Conservation (phyloP, 2,329 filamentous ascomycete genomes). For the Thielaviopsis ethacetica region DNA sequence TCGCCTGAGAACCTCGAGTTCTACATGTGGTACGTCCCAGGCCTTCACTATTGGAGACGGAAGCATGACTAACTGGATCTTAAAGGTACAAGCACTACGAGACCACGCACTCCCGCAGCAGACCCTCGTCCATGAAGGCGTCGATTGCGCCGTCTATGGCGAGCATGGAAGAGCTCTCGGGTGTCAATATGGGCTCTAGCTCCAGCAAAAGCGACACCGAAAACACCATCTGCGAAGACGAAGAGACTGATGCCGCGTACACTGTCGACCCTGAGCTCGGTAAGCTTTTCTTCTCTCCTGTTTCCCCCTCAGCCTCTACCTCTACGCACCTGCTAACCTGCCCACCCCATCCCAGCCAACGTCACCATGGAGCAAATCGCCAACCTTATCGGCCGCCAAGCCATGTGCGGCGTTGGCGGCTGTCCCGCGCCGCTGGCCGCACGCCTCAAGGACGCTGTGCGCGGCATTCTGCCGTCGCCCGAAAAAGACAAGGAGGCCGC, state of each 20-base stretch:
- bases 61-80: neutral
- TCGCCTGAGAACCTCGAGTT: conserved; percentile 34
- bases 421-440: conserved; percentile 12
- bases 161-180: conserved; percentile 8
- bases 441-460: conserved; percentile 15
- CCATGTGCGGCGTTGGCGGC: conserved; percentile 11
- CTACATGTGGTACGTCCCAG: conserved; percentile 27
- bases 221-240: conserved; percentile 15
- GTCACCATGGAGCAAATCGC: conserved; percentile 11
- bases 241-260: conserved; percentile 19
- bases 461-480: conserved; percentile 11
- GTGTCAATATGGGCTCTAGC: neutral
- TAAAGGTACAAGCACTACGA: conserved; percentile 31
- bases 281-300: conserved; percentile 13
- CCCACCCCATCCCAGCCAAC: conserved; percentile 7
- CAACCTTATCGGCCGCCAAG: conserved; percentile 11
- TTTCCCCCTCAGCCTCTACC: neutral
- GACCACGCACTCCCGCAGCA: conserved; percentile 11
- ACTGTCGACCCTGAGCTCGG: conserved; percentile 20
- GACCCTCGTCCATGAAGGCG: conserved; percentile 10
- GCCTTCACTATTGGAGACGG: neutral
- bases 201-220: conserved; percentile 2
- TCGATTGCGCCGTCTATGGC: conserved; percentile 9
- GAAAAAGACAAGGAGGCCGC: conserved; percentile 4
- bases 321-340: neutral